Evolutionary conservation across 352 stramenopile genomes (phyloP), one percentile per base, ranked within the genome.

Genomic region (Globisporangium splendens): DNA sequence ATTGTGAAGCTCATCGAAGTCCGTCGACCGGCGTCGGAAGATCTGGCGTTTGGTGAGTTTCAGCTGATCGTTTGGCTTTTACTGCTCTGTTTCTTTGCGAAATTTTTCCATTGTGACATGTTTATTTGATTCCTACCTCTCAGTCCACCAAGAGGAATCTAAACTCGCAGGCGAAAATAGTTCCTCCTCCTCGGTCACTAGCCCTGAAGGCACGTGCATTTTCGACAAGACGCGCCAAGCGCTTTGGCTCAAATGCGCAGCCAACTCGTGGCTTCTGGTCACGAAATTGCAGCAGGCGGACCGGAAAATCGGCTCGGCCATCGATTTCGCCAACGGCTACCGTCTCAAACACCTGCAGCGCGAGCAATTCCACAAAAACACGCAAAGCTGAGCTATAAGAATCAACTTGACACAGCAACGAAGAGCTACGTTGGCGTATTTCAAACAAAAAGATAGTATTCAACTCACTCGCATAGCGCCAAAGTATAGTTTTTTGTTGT

Each of bases 271-370:
- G 81, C 61, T 95, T 24, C 42, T 90, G 12, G 65, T 95, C 35
- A 75, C 73, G n/a, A 84, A 83, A 22, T 59, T 95, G 33, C 83
- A 93, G 46, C 73, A 81, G 33, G 74, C 75, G 1, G 78, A 90
- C 54, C 71, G 78, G 33, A 89, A 88, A 46, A 55, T 91, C 38
- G 79, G 79, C 28, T 47, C 52, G 0, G 81, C 83, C 0, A 50
- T 89, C 31, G 85, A 95, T 50, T 95, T 95, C 52, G 86, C 82
- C 61, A 95, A 95, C 54, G 81, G 83, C 15, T 77, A 87, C 47
- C 83, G 81, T 1, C 69, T 95, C 41, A 88, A 92, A 56, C 80
- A 83, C 46, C 62, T 70, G 44, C 72, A 87, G 22, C 62, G 65
- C 12, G 66, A 83, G 55, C 59, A 56, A 11, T 91, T 91, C 28